Evolutionary conservation across 208 protist species (phyloP), one percentile per base, ranked within the genome.

Genomic region (Vickermania spadyakhi): DNA sequence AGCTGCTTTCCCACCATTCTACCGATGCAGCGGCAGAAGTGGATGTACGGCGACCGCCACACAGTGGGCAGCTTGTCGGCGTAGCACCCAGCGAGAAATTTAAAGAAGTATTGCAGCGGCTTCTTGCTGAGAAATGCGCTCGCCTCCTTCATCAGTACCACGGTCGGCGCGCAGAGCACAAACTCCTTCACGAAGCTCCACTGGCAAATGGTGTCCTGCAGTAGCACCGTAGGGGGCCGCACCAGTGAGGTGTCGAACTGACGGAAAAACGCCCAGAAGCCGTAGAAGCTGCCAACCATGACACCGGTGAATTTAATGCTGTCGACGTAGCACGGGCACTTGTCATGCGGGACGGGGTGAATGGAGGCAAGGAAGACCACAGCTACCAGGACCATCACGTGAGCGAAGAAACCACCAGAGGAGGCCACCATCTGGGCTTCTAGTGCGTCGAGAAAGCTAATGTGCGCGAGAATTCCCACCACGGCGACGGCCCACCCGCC

Each of bases 281-380:
- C 83, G 2, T 70, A 49, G 29, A 71, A 62, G 41, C 70, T 31
- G 31, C 83, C 83, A 18, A 70, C 23, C 63, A 79, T 68, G 13
- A 70, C 75, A 2, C 78, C 79, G 22, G 62, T 58, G 58, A 90
- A 90, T 54, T 79, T 79, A 42, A 86, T 36, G 60, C 75, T 85
- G 60, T 90, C 83, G 2, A 87, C 50, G 71, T 87, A 90, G 70
- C 83, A 90, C 2, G 77, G 79, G 52, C 83, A 90, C 28, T 64
- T 61, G 56, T 87, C 77, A 31, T 72, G 66, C n/a, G 83, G 83
- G 1, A 75, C 72, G 7, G 77, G 68, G 60, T 87, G 80, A 0
- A 52, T 58, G 28, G 77, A 60, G 41, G 67, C 49, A 7, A 87
- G 49, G 5, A 81, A 28, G 54, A 87, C 71, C 13, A 84, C 28